A percentile compares a stretch with the other conserved stretches of the same genome.
Conservation (phyloP, 2,329 filamentous ascomycete genomes). For the Pyrenochaeta sp. region DNA sequence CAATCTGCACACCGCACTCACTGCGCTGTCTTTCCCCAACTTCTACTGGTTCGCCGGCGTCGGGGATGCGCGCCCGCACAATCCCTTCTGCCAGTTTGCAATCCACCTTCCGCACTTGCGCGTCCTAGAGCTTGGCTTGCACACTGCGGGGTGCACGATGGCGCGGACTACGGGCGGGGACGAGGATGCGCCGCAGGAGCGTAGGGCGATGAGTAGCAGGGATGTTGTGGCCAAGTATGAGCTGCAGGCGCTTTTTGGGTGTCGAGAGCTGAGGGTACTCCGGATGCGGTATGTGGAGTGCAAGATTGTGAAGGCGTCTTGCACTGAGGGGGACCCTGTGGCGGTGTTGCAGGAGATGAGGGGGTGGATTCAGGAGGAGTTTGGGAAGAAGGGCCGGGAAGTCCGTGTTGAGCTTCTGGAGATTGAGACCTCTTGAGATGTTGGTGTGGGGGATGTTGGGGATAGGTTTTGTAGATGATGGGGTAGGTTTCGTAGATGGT, state of each 20-base stretch:
- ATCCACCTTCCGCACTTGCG: conserved; percentile 82
- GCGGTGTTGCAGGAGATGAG: too few relatives aligned
- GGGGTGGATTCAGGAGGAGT: too few relatives aligned
- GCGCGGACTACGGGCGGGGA: too few relatives aligned
- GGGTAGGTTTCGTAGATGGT: too few relatives aligned
- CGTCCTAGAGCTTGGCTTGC: conserved; percentile 79
- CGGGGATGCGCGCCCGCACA: conserved; percentile 84
- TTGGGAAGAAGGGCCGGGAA: too few relatives aligned
- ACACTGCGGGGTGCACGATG: conserved; percentile 78
- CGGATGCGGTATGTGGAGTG: conserved; percentile 77
- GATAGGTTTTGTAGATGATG: too few relatives aligned
- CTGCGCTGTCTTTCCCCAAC: conserved; percentile 54
- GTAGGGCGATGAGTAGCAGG: conserved; percentile 78
- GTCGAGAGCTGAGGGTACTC: conserved; percentile 75
- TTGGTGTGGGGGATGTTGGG: too few relatives aligned
- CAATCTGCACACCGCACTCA: conserved; percentile 18
- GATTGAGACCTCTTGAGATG: too few relatives aligned
- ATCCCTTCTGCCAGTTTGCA: conserved; percentile 88
- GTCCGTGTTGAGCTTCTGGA: too few relatives aligned
- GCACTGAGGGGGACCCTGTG: conserved; percentile 67
- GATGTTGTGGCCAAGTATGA: conserved; percentile 82
- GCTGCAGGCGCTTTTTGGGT: conserved; percentile 72
- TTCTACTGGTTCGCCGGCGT: conserved; percentile 65
- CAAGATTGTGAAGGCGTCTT: conserved; percentile 63
- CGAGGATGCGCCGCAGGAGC: conserved; percentile 77